phyloP scores from a whole-genome alignment of 148 eudicot genomes.

The Chenopodium quinoa region DNA sequence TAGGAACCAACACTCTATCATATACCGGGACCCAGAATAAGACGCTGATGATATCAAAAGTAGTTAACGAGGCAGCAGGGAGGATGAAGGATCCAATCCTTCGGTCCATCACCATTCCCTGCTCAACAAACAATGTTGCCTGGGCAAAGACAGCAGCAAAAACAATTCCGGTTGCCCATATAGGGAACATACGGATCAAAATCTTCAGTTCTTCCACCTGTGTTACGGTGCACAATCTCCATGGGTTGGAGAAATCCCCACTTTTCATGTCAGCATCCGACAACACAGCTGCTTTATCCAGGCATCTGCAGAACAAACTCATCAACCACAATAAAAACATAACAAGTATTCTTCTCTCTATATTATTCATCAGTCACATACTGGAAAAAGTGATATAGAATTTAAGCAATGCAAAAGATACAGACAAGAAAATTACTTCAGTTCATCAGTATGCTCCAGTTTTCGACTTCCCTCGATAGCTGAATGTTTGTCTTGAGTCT shows the following conservation, averaged over 20 bases:
- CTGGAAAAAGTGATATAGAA: neutral
- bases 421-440: conserved; percentile 33
- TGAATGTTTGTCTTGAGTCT: conserved; percentile 37
- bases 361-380: neutral
- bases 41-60: conserved; percentile 46
- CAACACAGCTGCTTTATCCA: conserved; percentile 57
- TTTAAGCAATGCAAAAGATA: neutral
- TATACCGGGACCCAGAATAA: conserved; percentile 55
- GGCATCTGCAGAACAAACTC: conserved; percentile 28
- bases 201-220: conserved; percentile 77
- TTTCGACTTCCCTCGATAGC: conserved; percentile 45
- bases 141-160: conserved; percentile 54
- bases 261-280: conserved; percentile 28
- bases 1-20: conserved; percentile 44
- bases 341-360: too few species aligned
- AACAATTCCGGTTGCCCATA: conserved; percentile 58
- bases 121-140: conserved; percentile 64
- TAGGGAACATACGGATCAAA: conserved; percentile 55
- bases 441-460: conserved; percentile 41
- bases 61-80: conserved; percentile 52
- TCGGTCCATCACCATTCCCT: conserved; percentile 64
- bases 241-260: conserved; percentile 38
- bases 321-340: too few species aligned
- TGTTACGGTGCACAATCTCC: conserved; percentile 70
- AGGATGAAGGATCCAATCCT: conserved; percentile 44